A percentile compares a stretch with the other conserved stretches of the same genome.
These are phyloP conservation scores for Glomus cerebriforme DNA, from an alignment of 192 early-diverging fungal genomes.

Conservation along the genomic window DNA sequence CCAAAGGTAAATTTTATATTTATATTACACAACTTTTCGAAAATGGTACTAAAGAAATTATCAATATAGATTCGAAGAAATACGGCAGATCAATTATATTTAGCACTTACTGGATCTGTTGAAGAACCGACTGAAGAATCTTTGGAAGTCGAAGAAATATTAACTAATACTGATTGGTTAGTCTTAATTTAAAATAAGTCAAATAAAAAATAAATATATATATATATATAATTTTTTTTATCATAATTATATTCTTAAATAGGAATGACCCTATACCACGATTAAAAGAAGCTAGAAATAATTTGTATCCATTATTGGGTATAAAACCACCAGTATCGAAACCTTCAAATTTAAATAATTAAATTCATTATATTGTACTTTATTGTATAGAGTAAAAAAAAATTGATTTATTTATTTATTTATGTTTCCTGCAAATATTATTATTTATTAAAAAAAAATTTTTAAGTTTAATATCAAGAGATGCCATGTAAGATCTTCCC, in stretches of 20 bases:
- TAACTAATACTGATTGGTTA: conserved; percentile 71
- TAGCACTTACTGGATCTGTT: conserved; percentile 57
- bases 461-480: too few relatives aligned
- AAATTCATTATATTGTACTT: too few relatives aligned
- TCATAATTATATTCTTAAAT: background rate
- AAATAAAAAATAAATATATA: background rate
- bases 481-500: too few relatives aligned
- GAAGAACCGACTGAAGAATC: conserved; percentile 44
- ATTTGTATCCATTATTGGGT: conserved; percentile 43
- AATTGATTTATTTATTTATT: too few relatives aligned
- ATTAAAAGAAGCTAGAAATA: conserved; percentile 49
- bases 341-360: background rate
- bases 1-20: conserved; percentile 57
- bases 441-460: too few relatives aligned
- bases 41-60: background rate
- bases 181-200: background rate
- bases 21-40: background rate
- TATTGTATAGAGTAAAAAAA: too few relatives aligned
- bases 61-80: conserved; percentile 56
- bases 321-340: conserved; percentile 33
- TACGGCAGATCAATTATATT: conserved; percentile 73
- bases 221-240: conserved; percentile 10
- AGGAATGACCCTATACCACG: conserved; percentile 50
- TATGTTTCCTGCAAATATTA: too few relatives aligned
- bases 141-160: conserved; percentile 58